Base-by-base conservation (phyloP, 176 grass and related monocot genomes). In the Neostapfia colusana region DNA sequence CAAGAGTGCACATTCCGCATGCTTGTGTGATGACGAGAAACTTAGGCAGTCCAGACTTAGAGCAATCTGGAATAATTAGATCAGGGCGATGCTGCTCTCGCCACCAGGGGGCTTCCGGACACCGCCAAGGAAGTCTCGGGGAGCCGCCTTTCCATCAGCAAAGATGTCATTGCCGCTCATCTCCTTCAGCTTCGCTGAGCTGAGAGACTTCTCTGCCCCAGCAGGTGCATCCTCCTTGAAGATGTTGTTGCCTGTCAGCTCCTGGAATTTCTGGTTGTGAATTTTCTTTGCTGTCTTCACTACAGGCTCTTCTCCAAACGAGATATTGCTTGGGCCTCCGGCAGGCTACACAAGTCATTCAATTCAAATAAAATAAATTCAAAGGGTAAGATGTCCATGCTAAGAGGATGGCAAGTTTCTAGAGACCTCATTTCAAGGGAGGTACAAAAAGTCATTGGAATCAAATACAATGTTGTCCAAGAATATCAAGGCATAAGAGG, bases 241-340 rank as follows among this genome's bases (percentile, higher is more conserved):
- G 71, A 95, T 95, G 63, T 90, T 87, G 20, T 95, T 89, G 14
- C 92, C 92, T 57, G 92, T 89, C 63, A 95, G 46, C 60, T 95
- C 92, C 59, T 91, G 92, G 64, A 91, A 95, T 67, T 95, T 95
- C 65, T 95, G 92, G 62, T 91, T 86, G 67, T 95, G 86, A 62
- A 95, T 89, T 81, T 91, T 95, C 74, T 88, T 91, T 50, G 86
- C 73, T 42, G 92, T 84, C 69, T 95, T 95, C n/a, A 67, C 58
- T n/a, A 74, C 83, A 41, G 92, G 85, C 17, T 95, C 92, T 76
- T 86, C 83, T 6, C 82, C 81, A 48, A 89, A 95, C 16, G 84
- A 82, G 55, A 95, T 89, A 64, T 88, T 91, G 77, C 92, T 91
- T 60, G 72, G 79, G 70, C 88, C 88, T 34, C 88, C 92, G 11